Evolutionary conservation across 2,329 filamentous ascomycete genomes (phyloP).

Genomic region (Pseudocercospora vitis): DNA sequence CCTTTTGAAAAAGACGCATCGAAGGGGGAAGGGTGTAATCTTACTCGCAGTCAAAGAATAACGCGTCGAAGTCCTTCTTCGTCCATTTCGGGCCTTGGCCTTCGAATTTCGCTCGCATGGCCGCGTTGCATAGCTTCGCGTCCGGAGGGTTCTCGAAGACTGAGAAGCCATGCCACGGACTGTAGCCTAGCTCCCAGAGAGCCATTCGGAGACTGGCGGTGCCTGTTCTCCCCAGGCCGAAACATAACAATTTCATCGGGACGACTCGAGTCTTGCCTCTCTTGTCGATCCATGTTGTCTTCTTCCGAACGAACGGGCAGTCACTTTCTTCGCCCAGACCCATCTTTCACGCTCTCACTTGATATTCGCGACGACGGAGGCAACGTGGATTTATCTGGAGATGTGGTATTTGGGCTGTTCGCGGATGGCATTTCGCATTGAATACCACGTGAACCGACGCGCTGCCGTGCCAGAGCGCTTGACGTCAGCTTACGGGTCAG

Average conservation of each 20-base stretch:
- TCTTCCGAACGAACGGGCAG: neutral
- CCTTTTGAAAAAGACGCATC: neutral
- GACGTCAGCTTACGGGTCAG: neutral
- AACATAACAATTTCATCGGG: conserved; percentile 7
- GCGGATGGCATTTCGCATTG: neutral
- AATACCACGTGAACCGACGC: neutral
- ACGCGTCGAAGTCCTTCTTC: conserved; percentile 4
- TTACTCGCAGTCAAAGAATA: conserved; percentile 11
- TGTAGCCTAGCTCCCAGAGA: conserved; percentile 6
- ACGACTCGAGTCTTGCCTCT: neutral
- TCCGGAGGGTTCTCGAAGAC: conserved; percentile 10
- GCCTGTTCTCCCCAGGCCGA: conserved; percentile 10
- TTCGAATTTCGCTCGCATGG: conserved; percentile 8
- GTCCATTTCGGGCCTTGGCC: neutral
- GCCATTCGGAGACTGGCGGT: conserved; percentile 10
- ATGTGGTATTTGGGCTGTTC: neutral
- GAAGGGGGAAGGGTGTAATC: neutral
- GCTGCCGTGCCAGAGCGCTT: neutral
- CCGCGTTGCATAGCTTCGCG: neutral
- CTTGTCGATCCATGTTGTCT: conserved; percentile 12
- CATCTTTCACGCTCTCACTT: no score
- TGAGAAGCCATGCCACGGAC: conserved; percentile 6
- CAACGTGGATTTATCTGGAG: neutral
- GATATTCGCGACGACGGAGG: no score
- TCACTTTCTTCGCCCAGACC: conserved; percentile 6